Evolutionary conservation across 805 yeast genomes (phyloP), one percentile per base, ranked within the genome.

Genomic region (Wickerhamiella bombiphila): DNA sequence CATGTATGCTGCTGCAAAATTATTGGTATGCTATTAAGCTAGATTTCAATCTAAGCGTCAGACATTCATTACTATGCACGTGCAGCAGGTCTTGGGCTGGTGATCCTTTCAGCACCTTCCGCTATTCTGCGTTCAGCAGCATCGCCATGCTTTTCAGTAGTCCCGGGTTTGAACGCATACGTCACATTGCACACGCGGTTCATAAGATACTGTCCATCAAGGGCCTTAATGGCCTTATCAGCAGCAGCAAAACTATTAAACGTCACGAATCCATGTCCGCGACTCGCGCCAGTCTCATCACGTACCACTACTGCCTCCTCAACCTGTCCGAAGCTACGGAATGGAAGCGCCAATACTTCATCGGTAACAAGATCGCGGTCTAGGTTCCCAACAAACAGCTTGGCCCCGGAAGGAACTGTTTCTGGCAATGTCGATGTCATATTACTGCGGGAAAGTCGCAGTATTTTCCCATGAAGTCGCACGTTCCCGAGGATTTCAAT

Each of bases 81-180:
- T n/a, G n/a, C n/a, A n/a, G n/a, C n/a, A n/a, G n/a, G n/a, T n/a
- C n/a, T n/a, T n/a, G n/a, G n/a, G n/a, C n/a, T n/a, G n/a, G n/a
- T n/a, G n/a, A n/a, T n/a, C n/a, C n/a, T n/a, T n/a, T n/a, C n/a
- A n/a, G n/a, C n/a, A n/a, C n/a, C 11, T 13, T 13, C 26, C 6
- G 88, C 86, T 38, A 85, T 63, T 37, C 68, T 45, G 47, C 95
- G 64, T 53, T 86, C 95, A 0, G 74, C 72, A 28, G 66, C 68
- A 48, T 78, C 86, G n/a, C 95, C 95, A 49, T 81, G 93, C 34
- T 69, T 65, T 15, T 72, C 72, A 41, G 68, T 52, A 41, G 68
- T 65, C 15, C 64, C 68, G 37, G 63, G 71, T 56, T 80, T 82
- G 50, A 65, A 73, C 0, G 94, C 91, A 53, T 83, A 85, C 22